Percentiles rank a stretch among this genome's conserved stretches.
Conservation (phyloP, 768 basidiomycete genomes). For the Termitomyces sp. region DNA sequence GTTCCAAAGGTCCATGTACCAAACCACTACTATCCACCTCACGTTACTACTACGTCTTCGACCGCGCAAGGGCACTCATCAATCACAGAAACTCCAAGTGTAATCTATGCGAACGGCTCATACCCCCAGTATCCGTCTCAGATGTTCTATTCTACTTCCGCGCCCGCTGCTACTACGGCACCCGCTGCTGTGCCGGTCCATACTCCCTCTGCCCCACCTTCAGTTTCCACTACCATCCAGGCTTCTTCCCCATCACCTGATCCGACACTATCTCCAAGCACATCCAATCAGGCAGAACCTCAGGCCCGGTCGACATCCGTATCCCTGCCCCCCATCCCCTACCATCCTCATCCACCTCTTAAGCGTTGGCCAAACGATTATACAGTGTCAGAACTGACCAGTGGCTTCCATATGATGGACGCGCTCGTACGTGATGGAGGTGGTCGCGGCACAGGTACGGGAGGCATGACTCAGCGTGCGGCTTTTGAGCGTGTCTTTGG, state of each 20-base stretch:
- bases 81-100: background rate
- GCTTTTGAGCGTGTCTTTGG: slow-evolving; percentile 71
- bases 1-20: slow-evolving; percentile 24
- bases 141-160: slow-evolving; percentile 2
- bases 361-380: slow-evolving; percentile 79
- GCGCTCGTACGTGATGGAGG: slow-evolving; percentile 30
- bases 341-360: slow-evolving; percentile 56
- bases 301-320: slow-evolving; percentile 5
- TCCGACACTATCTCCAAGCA: slow-evolving; percentile 4
- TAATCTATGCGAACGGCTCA: background rate
- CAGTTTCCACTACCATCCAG: background rate
- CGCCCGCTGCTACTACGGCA: background rate
- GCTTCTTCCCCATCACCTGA: slow-evolving; percentile 4
- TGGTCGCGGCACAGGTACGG: slow-evolving; percentile 22
- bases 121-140: background rate
- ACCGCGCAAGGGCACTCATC: background rate
- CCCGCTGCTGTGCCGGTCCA: background rate
- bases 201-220: background rate
- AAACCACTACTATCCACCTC: slow-evolving; percentile 26
- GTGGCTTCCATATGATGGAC: slow-evolving; percentile 52
- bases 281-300: slow-evolving; percentile 6
- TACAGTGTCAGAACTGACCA: slow-evolving; percentile 58
- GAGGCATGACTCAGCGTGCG: slow-evolving; percentile 49
- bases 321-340: slow-evolving; percentile 29
- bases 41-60: slow-evolving; percentile 1